Evolutionary conservation across 257 asterid species (phyloP).

Genomic region (Nicotiana knightiana): DNA sequence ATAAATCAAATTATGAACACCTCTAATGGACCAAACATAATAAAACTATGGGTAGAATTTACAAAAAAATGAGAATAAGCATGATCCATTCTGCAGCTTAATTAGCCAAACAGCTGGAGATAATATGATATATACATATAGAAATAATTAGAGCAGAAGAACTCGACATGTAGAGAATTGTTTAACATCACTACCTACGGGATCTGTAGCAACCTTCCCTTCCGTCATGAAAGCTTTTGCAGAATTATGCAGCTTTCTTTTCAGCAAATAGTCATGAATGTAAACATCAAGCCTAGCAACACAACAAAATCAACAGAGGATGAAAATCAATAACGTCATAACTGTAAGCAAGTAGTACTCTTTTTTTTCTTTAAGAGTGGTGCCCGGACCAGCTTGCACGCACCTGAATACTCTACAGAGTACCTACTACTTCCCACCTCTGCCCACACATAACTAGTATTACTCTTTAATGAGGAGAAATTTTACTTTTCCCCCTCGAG

Average conservation of each 20-base stretch:
- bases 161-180: not conserved
- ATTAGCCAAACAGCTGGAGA: not conserved
- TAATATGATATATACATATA: not conserved
- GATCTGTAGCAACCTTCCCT: slow-evolving; percentile 98
- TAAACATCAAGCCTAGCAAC: slow-evolving; percentile 95
- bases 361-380: too few relatives aligned
- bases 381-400: too few relatives aligned
- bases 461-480: not conserved
- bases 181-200: slow-evolving; percentile 62
- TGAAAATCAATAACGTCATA: not conserved
- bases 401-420: too few relatives aligned
- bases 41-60: not conserved
- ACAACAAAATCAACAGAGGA: not conserved
- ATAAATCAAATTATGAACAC: not conserved
- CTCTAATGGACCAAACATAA: not conserved
- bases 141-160: not conserved
- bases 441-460: not conserved
- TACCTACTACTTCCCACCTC: too few relatives aligned
- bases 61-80: not conserved
- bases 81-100: not conserved
- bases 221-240: slow-evolving; percentile 99
- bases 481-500: not conserved
- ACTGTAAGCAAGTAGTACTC: not conserved
- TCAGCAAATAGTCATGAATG: slow-evolving; percentile 91
- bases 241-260: slow-evolving; percentile 79